A percentile compares a stretch with the other conserved stretches of the same genome.
Evolutionary conservation across 1,284 basidiomycete species (phyloP).

Genomic region (Ustilago hordei): DNA sequence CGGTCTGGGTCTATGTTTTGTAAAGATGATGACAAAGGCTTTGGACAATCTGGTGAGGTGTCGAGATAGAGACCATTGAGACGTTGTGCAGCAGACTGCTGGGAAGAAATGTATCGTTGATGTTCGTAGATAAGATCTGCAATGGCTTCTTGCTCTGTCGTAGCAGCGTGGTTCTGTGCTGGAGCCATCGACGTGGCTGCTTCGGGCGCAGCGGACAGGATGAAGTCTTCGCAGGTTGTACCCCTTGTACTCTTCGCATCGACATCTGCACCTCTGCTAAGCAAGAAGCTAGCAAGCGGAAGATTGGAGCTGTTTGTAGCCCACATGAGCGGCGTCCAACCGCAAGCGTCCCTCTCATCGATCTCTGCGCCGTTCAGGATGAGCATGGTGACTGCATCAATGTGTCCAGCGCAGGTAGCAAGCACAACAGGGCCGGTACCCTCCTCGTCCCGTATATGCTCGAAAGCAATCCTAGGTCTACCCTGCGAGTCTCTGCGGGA

Average conservation of each 20-base stretch:
- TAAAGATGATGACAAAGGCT: not conserved
- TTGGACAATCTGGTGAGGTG: conserved; percentile 24
- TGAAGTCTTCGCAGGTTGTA: conserved; percentile 62
- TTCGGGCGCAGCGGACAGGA: conserved; percentile 55
- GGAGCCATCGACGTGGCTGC: conserved; percentile 17
- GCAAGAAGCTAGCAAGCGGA: conserved; percentile 88
- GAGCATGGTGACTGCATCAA: conserved; percentile 60
- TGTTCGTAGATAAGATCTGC: conserved; percentile 63
- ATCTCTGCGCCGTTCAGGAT: conserved; percentile 55
- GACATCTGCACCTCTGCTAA: conserved; percentile 79
- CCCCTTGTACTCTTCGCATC: conserved; percentile 57
- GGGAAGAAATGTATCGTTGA: conserved; percentile 41
- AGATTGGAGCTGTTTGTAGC: conserved; percentile 88
- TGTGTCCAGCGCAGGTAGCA: conserved; percentile 57
- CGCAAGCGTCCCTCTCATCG: conserved; percentile 70
- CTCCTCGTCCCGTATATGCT: conserved; percentile 52
- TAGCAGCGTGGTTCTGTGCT: conserved; percentile 1
- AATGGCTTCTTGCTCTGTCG: conserved; percentile 53
- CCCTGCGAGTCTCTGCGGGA: conserved; percentile 17
- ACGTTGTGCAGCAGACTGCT: conserved; percentile 43
- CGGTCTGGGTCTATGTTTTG: conserved; percentile 3
- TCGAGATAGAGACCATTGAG: conserved; percentile 39
- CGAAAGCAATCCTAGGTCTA: conserved; percentile 20
- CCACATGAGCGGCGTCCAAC: conserved; percentile 96
- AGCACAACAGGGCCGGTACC: conserved; percentile 60